Conservation (phyloP, 1,139 yeast species). For the Magnusiomyces clavatus region DNA sequence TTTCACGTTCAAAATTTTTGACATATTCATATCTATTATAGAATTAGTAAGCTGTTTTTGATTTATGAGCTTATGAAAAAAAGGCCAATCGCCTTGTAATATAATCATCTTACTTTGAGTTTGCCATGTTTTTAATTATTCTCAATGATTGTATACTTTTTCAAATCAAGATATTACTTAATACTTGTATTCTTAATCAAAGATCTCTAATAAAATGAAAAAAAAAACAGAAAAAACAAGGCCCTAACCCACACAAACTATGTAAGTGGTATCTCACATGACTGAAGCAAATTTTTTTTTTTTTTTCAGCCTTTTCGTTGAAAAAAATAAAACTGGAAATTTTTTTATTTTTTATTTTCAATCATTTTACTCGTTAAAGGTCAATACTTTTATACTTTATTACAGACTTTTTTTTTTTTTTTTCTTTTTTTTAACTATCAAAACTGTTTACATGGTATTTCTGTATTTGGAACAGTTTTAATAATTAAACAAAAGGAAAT, state of each 20-base stretch:
- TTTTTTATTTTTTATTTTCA: no score
- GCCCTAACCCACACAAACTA: not conserved
- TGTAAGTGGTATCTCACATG: no score
- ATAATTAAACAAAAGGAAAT: not conserved
- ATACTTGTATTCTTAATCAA: no score
- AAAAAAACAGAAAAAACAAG: not conserved
- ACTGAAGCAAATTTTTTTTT: no score
- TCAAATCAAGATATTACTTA: no score
- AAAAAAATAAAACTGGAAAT: no score
- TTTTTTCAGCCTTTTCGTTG: no score
- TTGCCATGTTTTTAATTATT: slow-evolving; percentile 17
- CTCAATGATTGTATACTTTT: no score
- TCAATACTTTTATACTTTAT: not conserved
- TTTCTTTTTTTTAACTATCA: not conserved
- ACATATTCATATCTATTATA: slow-evolving; percentile 86
- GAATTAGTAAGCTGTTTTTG: slow-evolving; percentile 27
- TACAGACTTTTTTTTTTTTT: not conserved
- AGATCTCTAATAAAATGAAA: not conserved
- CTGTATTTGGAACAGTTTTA: not conserved
- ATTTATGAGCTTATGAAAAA: not conserved
- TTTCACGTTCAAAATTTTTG: slow-evolving; percentile 68
- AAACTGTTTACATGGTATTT: not conserved
- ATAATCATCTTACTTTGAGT: slow-evolving; percentile 19
- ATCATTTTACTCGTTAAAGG: not conserved
- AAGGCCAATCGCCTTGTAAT: not conserved